These are phyloP conservation scores for Chamaecyparis obtusa DNA, from an alignment of 75 land plant species.

Conservation along the genomic window DNA sequence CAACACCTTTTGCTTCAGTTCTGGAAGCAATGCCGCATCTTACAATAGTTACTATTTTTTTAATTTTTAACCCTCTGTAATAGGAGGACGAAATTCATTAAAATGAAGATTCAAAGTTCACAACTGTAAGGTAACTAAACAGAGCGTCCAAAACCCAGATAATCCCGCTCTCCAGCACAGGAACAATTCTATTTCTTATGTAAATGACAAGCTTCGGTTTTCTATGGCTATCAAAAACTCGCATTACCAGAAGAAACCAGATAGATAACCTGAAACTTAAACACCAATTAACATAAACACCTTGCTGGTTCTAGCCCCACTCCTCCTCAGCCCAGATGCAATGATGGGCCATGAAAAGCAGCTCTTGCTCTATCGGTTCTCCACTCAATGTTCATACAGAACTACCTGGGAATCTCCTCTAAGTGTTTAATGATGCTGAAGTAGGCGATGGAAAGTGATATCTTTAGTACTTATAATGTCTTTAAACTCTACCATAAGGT, in stretches of 20 bases:
- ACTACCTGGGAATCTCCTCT: not conserved
- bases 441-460: not conserved
- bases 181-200: not conserved
- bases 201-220: not conserved
- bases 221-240: not conserved
- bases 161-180: not conserved
- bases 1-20: not conserved
- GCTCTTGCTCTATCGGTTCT: not conserved
- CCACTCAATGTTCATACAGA: not conserved
- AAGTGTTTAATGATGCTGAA: not conserved
- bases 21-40: too few species aligned
- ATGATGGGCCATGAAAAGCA: not conserved
- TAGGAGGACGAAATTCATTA: not conserved
- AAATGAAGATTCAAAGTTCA: not conserved
- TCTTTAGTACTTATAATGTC: not conserved
- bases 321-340: not conserved
- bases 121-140: not conserved
- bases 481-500: not conserved
- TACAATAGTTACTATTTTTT: too few species aligned
- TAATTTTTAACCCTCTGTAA: not conserved
- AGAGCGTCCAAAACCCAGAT: not conserved
- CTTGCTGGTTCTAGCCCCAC: not conserved
- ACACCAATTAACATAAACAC: not conserved
- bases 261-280: not conserved
- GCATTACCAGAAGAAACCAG: not conserved